phyloP scores from a whole-genome alignment of 2,329 filamentous ascomycete species.

The Cladosporium sp. region DNA sequence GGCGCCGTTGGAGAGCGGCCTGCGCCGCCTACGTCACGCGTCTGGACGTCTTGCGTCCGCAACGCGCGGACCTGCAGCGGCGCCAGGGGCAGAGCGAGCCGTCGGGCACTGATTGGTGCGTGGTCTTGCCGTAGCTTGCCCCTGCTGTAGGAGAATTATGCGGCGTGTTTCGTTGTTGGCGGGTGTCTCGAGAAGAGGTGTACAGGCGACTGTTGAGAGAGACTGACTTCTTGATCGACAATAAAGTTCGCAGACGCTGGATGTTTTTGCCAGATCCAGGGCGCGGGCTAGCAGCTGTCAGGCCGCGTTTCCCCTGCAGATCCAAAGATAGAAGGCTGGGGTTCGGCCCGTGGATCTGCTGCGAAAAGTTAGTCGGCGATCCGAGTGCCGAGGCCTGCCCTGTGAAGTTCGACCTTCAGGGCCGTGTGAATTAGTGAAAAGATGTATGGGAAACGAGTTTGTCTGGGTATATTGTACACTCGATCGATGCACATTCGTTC shows the following conservation, averaged over 20 bases:
- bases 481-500: background rate
- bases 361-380: slow-evolving; percentile 6
- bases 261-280: too few species aligned
- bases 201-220: too few species aligned
- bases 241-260: too few species aligned
- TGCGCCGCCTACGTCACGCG: slow-evolving; percentile 8
- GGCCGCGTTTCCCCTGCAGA: slow-evolving; percentile 1
- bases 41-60: background rate
- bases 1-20: background rate
- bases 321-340: background rate
- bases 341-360: slow-evolving; percentile 4
- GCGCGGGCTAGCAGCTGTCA: too few species aligned
- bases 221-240: too few species aligned
- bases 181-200: too few species aligned
- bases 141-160: too few species aligned
- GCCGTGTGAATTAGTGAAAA: background rate
- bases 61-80: slow-evolving; percentile 9
- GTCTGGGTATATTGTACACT: too few species aligned
- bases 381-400: background rate
- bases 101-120: too few species aligned
- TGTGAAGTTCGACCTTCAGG: slow-evolving; percentile 3
- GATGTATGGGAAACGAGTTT: background rate
- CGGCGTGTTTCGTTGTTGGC: too few species aligned
- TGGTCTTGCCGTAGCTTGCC: too few species aligned
- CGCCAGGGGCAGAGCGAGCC: background rate